phyloP scores from a whole-genome alignment of 1,139 yeast genomes.

The Eremothecium cymbalariae region DNA sequence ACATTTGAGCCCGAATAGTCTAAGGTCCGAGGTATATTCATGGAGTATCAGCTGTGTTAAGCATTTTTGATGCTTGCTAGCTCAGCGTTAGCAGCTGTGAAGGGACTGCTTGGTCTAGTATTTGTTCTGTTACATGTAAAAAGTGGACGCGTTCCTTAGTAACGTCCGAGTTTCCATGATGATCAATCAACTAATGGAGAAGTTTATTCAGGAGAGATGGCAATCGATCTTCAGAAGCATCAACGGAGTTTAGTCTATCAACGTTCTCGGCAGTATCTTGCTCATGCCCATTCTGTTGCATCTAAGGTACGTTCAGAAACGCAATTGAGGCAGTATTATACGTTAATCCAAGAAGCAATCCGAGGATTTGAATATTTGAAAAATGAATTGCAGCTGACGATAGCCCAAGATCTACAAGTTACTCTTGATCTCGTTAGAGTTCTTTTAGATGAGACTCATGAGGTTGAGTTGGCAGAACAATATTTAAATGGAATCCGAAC shows the following conservation, averaged over 20 bases:
- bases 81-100: no score
- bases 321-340: slow-evolving; percentile 23
- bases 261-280: slow-evolving; percentile 22
- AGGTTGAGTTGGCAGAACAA: slow-evolving; percentile 25
- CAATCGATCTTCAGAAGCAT: slow-evolving; percentile 1
- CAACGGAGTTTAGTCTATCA: slow-evolving; percentile 12
- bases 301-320: slow-evolving; percentile 13
- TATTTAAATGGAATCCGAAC: slow-evolving; percentile 23
- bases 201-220: no score
- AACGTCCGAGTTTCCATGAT: no score
- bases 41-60: no score
- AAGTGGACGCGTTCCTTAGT: no score
- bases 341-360: slow-evolving; percentile 21
- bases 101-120: no score
- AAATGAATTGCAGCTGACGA: slow-evolving; percentile 15
- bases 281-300: slow-evolving; percentile 18
- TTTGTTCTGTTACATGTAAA: no score
- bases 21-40: no score
- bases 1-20: no score
- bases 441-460: slow-evolving; percentile 23
- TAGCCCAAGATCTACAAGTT: slow-evolving; percentile 23
- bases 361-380: slow-evolving; percentile 19
- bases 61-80: no score
- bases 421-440: slow-evolving; percentile 22
- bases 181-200: no score